Evolutionary conservation across 768 basidiomycete genomes (phyloP), one percentile per base, ranked within the genome.

Genomic region (Cystobasidium tubakii): DNA sequence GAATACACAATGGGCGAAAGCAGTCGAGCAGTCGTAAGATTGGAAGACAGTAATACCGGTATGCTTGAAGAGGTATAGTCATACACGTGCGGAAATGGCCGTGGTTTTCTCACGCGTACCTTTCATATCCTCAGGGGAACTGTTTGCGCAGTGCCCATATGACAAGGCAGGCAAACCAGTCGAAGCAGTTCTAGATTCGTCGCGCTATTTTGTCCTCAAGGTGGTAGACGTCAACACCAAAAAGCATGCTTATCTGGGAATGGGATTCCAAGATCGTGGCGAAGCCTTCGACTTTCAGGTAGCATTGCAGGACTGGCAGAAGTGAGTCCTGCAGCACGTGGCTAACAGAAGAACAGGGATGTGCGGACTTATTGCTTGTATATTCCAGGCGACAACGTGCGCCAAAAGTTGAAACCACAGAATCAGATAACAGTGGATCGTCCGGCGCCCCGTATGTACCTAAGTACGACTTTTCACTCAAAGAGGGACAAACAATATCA

Each of bases 211-310:
- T 57, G 78, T 80, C 39, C 42, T 80, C 15, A 78, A 76, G 39
- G 76, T 80, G 29, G 77, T 78, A 31, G 78, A 80, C 44, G 34
- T 60, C 27, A 62, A 67, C 6, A 31, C 43, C 1, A 63, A 75
- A n/a, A 23, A 76, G 69, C 44, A 76, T 19, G 75, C 78, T 7
- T 79, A 77, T 69, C 36, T 79, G 39, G 79, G 79, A 7, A 78
- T 79, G 77, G 79, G 79, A 25, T 80, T 80, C 69, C 75, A 75
- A 23, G 79, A 80, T 63, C 77, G 79, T 0, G 73, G 70, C 19
- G 78, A 78, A 60, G 31, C 62, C 2, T 80, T 80, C 62, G 79
- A 80, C 67, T 79, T 78, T 55, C 78, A 80, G 54, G 79, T 80
- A 29, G 77, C 77, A 0, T 50, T 79, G n/a, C 79, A 79, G 62